Conservation (phyloP, 208 protist genomes). For the Crithidia expoeki region DNA sequence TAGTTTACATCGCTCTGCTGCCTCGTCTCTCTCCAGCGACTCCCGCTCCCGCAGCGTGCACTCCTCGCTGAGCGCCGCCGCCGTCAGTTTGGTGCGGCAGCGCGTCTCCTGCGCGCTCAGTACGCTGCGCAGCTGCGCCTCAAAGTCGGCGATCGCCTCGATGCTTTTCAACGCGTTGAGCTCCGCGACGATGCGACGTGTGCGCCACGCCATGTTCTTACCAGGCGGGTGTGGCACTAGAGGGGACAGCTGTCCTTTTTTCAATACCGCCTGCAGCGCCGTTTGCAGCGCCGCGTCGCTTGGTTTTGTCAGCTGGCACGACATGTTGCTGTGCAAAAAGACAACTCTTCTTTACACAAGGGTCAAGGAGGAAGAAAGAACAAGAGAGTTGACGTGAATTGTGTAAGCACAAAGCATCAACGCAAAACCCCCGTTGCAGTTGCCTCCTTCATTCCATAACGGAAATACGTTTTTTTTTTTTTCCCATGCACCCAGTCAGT, state of each 20-base stretch:
- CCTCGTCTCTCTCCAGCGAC: conserved; percentile 39
- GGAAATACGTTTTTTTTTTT: too few species aligned
- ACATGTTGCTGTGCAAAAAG: not conserved
- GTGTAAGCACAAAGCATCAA: too few species aligned
- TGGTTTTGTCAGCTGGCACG: conserved; percentile 14
- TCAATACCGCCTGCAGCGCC: conserved; percentile 27
- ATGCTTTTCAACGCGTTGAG: conserved; percentile 47
- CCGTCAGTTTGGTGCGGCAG: conserved; percentile 50
- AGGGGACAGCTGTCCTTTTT: conserved; percentile 5
- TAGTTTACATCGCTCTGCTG: conserved; percentile 22
- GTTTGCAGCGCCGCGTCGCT: conserved; percentile 25
- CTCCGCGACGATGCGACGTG: conserved; percentile 61
- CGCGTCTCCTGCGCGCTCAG: conserved; percentile 60
- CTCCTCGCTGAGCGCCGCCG: conserved; percentile 39
- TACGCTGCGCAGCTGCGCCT: conserved; percentile 56
- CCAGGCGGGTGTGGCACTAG: conserved; percentile 32
- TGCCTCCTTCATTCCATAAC: too few species aligned
- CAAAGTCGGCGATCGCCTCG: conserved; percentile 33
- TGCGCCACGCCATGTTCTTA: conserved; percentile 45
- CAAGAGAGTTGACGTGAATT: too few species aligned
- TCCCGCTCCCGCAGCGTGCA: conserved; percentile 50
- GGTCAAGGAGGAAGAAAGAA: too few species aligned
- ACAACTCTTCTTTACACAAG: too few species aligned
- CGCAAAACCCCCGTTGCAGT: too few species aligned
- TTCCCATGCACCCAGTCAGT: too few species aligned